Evolutionary conservation across 345 rosid species (phyloP).

Genomic region (Acer yangbiense): DNA sequence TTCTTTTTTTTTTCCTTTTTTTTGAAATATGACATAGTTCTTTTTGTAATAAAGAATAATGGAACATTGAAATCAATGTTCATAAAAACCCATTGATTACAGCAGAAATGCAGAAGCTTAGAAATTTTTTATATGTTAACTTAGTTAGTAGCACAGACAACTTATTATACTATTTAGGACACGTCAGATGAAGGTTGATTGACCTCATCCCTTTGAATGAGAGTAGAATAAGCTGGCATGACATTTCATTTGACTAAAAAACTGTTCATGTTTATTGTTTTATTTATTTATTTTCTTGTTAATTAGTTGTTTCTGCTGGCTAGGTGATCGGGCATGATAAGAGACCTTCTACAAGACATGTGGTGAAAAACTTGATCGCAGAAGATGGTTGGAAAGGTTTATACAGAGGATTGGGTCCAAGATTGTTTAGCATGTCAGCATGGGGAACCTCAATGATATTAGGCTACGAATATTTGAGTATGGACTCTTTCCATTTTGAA

Average conservation of each 20-base stretch:
- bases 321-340: constrained; percentile 90
- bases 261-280: background rate
- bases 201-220: background rate
- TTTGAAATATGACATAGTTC: no score
- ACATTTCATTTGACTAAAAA: background rate
- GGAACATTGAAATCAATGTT: background rate
- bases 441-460: constrained; percentile 99
- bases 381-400: constrained; percentile 97
- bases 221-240: background rate
- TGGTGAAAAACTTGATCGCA: constrained; percentile 66
- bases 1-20: no score
- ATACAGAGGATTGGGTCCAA: constrained; percentile 90
- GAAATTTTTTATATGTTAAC: background rate
- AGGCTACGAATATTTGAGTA: constrained; percentile 96
- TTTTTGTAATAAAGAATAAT: background rate
- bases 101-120: background rate
- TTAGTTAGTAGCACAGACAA: background rate
- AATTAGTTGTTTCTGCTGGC: constrained; percentile 18
- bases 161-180: background rate
- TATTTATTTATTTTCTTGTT: background rate
- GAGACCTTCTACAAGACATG: constrained; percentile 67
- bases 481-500: constrained; percentile 29
- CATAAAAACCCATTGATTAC: background rate
- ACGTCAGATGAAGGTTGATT: background rate
- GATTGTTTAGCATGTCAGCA: constrained; percentile 97